Evolutionary conservation across 345 rosid species (phyloP).

Genomic region (Cardamine resedifolia): DNA sequence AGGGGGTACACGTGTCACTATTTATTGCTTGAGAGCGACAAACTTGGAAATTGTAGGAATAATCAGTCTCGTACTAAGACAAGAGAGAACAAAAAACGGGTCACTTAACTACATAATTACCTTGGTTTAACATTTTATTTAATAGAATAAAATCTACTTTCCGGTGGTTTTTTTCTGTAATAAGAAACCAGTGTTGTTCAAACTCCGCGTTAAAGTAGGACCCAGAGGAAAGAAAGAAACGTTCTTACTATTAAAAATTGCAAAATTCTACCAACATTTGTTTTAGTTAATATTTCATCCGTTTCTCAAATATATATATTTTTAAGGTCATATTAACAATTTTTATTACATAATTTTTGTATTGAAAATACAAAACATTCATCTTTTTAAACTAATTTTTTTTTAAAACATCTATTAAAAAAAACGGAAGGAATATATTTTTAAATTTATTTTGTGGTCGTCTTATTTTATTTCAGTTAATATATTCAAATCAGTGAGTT

Average conservation of each 20-base stretch:
- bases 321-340: too few relatives aligned
- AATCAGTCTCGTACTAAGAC: slow-evolving; percentile 14
- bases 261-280: not conserved
- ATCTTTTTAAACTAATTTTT: too few relatives aligned
- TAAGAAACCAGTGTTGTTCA: not conserved
- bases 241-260: not conserved
- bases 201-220: slow-evolving; percentile 11
- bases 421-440: too few relatives aligned
- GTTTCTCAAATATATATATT: too few relatives aligned
- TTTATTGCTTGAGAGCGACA: not conserved
- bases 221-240: not conserved
- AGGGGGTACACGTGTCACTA: not conserved
- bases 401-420: too few relatives aligned
- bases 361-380: too few relatives aligned
- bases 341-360: too few relatives aligned
- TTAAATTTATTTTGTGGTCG: not conserved
- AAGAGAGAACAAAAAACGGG: not conserved
- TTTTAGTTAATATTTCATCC: too few relatives aligned
- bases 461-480: not conserved
- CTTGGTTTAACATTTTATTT: not conserved
- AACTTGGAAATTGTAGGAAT: slow-evolving; percentile 9
- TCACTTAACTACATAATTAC: not conserved
- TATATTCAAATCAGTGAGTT: not conserved
- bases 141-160: not conserved
- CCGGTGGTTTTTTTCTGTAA: not conserved